These are phyloP conservation scores for Telfairia occidentalis DNA, from an alignment of 331 rosid species.

Conservation along the genomic window DNA sequence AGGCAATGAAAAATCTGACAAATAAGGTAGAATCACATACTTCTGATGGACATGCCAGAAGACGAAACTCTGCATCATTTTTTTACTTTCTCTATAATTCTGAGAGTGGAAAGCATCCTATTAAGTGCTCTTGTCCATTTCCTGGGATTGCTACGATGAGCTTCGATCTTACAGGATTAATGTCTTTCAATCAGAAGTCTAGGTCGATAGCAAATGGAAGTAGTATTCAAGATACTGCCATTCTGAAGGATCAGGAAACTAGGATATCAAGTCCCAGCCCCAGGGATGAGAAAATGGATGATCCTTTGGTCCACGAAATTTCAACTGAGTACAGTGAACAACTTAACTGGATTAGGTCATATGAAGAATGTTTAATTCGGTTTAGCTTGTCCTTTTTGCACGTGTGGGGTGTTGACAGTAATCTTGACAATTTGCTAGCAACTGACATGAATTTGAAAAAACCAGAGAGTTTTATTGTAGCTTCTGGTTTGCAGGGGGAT, in stretches of 20 bases:
- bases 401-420: conserved; percentile 61
- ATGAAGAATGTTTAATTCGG: conserved; percentile 70
- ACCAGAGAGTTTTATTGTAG: conserved; percentile 61
- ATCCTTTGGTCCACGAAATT: conserved; percentile 21
- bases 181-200: conserved; percentile 42
- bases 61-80: conserved; percentile 24
- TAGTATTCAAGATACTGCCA: conserved; percentile 22
- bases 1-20: conserved; percentile 35
- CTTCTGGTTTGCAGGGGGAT: conserved; percentile 89
- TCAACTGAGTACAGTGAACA: conserved; percentile 27
- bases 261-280: conserved; percentile 45
- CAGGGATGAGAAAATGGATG: conserved; percentile 16
- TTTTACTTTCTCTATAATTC: conserved; percentile 20
- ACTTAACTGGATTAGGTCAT: conserved; percentile 39
- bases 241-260: conserved; percentile 41
- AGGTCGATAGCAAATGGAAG: conserved; percentile 25
- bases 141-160: conserved; percentile 76
- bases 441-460: conserved; percentile 73
- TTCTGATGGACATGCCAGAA: conserved; percentile 32
- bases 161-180: conserved; percentile 68
- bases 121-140: conserved; percentile 77
- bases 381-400: conserved; percentile 85
- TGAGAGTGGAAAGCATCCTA: conserved; percentile 47
- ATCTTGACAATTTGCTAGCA: conserved; percentile 70
- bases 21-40: conserved; percentile 30